Percentiles rank a stretch among this genome's conserved stretches.
Conservation (phyloP, 2,329 filamentous ascomycete species). For the Phialocephala subalpina region DNA sequence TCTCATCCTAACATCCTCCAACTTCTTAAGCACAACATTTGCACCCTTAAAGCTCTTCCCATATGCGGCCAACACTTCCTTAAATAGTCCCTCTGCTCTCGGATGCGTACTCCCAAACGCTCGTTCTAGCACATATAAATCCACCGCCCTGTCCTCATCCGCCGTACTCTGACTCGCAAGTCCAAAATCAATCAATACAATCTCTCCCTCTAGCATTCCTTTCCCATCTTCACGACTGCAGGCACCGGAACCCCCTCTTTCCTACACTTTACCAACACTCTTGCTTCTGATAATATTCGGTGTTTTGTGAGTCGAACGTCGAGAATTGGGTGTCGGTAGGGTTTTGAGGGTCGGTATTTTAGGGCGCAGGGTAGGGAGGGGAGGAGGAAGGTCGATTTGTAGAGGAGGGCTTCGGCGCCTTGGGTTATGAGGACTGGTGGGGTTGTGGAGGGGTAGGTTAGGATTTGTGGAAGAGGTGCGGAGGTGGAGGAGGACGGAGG, state of each 20-base stretch:
- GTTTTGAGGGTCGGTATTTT: constrained; percentile 90
- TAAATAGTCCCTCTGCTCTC: constrained; percentile 78
- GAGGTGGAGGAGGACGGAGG: not conserved
- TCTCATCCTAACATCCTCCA: constrained; percentile 93
- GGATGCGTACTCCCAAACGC: constrained; percentile 97
- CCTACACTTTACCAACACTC: constrained; percentile 81
- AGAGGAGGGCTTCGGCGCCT: constrained; percentile 95
- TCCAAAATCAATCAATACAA: constrained; percentile 95
- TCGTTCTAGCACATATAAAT: constrained; percentile 93
- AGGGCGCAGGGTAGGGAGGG: constrained; percentile 76
- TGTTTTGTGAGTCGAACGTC: constrained; percentile 87
- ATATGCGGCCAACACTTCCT: constrained; percentile 79
- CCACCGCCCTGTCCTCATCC: constrained; percentile 94
- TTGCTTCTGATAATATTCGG: constrained; percentile 87
- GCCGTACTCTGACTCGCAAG: constrained; percentile 81
- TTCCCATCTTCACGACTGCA: constrained; percentile 75
- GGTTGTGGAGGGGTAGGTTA: constrained; percentile 62
- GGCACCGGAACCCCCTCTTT: constrained; percentile 85
- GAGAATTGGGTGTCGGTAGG: constrained; percentile 89
- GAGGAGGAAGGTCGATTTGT: constrained; percentile 82
- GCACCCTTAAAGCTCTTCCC: constrained; percentile 78
- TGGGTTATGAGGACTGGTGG: constrained; percentile 80
- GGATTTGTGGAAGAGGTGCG: constrained; percentile 36
- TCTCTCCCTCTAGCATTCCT: constrained; percentile 68
- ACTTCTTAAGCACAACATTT: constrained; percentile 74